Evolutionary conservation across 306 rosid genomes (phyloP).

Genomic region (Dryas alaskensis): DNA sequence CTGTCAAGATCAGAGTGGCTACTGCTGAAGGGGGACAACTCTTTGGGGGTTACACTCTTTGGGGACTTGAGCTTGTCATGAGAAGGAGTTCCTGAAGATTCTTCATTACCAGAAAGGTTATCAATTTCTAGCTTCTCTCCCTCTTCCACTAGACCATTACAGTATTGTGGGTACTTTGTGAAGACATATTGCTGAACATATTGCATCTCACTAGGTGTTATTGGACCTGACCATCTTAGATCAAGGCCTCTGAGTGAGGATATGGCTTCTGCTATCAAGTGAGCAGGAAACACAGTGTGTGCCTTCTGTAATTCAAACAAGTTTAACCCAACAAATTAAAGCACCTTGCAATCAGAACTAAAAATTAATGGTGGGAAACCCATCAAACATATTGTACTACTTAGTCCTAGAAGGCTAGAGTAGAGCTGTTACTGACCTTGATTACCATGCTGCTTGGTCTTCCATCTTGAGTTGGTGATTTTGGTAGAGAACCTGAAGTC

Average conservation of each 20-base stretch:
- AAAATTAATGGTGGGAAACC: neutral
- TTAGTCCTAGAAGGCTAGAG: neutral
- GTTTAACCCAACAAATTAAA: neutral
- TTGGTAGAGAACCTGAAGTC: constrained; percentile 26
- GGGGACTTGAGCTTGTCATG: constrained; percentile 23
- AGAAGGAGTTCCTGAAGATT: constrained; percentile 39
- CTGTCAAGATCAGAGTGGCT: constrained; percentile 24
- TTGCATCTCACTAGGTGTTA: constrained; percentile 74
- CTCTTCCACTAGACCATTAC: constrained; percentile 41
- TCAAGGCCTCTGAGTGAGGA: constrained; percentile 68
- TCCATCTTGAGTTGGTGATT: constrained; percentile 30
- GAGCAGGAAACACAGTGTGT: constrained; percentile 56
- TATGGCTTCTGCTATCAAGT: constrained; percentile 75
- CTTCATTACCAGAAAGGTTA: constrained; percentile 51
- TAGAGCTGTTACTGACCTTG: constrained; percentile 16
- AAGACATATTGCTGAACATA: constrained; percentile 79
- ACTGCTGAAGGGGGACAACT: constrained; percentile 27
- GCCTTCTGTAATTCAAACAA: constrained; percentile 44
- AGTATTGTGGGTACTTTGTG: constrained; percentile 80
- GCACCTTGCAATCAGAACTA: neutral
- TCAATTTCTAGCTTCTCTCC: constrained; percentile 56
- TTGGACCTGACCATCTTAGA: constrained; percentile 88
- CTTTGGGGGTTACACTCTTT: constrained; percentile 11
- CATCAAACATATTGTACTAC: neutral
- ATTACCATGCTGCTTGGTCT: constrained; percentile 37